Percentiles rank a stretch among this genome's conserved stretches.
phyloP scores from a whole-genome alignment of 1,139 yeast genomes.

The Yarrowia galli region DNA sequence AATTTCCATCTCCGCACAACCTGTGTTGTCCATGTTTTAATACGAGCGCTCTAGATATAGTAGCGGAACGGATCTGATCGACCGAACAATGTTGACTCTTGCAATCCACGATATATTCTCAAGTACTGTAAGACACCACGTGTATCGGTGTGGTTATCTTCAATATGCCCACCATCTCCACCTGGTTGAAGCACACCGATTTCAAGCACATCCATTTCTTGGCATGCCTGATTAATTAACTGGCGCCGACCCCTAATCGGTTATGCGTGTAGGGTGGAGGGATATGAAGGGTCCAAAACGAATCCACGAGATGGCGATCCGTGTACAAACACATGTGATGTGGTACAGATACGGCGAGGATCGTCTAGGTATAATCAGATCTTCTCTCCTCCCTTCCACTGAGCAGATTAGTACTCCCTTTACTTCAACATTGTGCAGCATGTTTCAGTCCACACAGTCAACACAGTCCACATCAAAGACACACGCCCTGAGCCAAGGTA shows the following conservation, averaged over 20 bases:
- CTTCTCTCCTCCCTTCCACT: no score
- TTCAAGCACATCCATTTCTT: not conserved
- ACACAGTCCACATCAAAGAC: no score
- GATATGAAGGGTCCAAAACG: not conserved
- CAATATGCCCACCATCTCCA: not conserved
- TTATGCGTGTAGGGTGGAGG: not conserved
- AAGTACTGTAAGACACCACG: not conserved
- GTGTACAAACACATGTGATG: no score
- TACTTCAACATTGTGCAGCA: no score
- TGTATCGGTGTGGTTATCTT: not conserved
- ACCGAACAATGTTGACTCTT: not conserved
- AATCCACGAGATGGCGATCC: no score
- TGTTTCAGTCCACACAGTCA: not conserved
- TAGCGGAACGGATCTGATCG: not conserved
- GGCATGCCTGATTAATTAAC: constrained; percentile 12
- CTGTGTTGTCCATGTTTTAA: no score
- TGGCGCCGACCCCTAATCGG: not conserved
- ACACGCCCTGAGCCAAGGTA: not conserved
- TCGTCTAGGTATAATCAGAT: no score
- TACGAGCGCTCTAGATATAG: no score
- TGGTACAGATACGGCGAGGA: no score
- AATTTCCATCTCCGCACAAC: no score
- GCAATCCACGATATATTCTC: no score
- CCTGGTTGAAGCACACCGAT: not conserved
- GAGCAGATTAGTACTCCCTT: no score